Evolutionary conservation across 2,329 filamentous ascomycete genomes (phyloP), one percentile per base, ranked within the genome.

Genomic region (Leptographium galeiforme): DNA sequence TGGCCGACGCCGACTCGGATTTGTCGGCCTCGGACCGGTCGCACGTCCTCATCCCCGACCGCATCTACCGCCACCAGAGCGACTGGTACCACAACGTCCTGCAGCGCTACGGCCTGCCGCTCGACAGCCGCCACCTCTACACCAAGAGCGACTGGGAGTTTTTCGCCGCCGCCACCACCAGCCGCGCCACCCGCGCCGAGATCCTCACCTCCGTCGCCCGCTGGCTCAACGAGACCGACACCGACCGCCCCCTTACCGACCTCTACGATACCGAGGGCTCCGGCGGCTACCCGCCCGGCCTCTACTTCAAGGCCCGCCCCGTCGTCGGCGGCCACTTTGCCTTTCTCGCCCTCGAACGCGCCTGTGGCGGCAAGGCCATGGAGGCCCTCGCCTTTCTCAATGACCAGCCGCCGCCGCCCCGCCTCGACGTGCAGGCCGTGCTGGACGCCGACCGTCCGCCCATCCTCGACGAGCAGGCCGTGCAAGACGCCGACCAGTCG

Each of bases 81-180:
- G 74, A 82, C 55, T 94, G 86, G 87, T 95, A 94, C 69, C 74
- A 79, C 57, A 76, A 79, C 14, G 87, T 91, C 11, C 78, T 87
- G 59, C 87, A 94, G 65, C 82, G 79, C 61, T 94, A 91, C 66
- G 89, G 89, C 1, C 70, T 95, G 4, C 88, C 89, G 0, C 77
- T 95, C 8, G 89, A 95, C 67, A 85, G 79, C 59, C 79, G 89
- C 45, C 87, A 93, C 66, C 67, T 91, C 4, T 93, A 93, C 67
- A 85, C 87, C 38, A 95, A 95, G 69, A 89, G 84, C 34, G 89
- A 95, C 68, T 95, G 89, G 89, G 84, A 93, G 61, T 89, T 94
- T 65, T 90, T 93, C 66, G 86, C 87, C 0, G 88, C 89, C 48
- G 86, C 88, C 2, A 84, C 94, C 6, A 79, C 87, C 5, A 82